Evolutionary conservation across 257 asterid species (phyloP).

Genomic region (Lithospermum erythrorhizon): DNA sequence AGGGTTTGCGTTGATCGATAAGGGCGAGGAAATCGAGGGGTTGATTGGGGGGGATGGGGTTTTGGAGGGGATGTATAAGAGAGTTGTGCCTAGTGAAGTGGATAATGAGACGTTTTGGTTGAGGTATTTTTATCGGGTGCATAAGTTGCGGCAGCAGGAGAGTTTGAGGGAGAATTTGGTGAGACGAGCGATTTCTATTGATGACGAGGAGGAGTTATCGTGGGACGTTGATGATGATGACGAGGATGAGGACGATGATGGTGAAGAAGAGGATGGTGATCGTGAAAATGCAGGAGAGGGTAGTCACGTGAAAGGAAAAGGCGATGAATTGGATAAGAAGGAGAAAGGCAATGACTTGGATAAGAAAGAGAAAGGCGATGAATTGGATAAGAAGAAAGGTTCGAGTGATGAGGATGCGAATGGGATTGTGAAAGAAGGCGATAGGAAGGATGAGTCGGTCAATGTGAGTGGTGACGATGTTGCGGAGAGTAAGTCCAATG

Average conservation of each 20-base stretch:
- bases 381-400: constrained; percentile 10
- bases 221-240: constrained; percentile 87
- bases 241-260: constrained; percentile 18
- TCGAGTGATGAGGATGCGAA: constrained; percentile 12
- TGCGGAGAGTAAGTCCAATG: constrained; percentile 15
- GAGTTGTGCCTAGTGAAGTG: constrained; percentile 43
- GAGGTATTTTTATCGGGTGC: constrained; percentile 63
- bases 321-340: constrained; percentile 13
- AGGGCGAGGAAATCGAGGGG: constrained; percentile 28
- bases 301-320: constrained; percentile 15
- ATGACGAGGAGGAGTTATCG: constrained; percentile 69
- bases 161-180: constrained; percentile 67
- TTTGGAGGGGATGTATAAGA: constrained; percentile 35
- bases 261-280: constrained; percentile 4
- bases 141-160: constrained; percentile 73
- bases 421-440: constrained; percentile 13
- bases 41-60: constrained; percentile 50
- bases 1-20: constrained; percentile 37
- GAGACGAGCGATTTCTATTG: constrained; percentile 55
- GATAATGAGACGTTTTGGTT: constrained; percentile 71
- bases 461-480: constrained; percentile 8
- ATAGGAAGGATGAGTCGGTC: constrained; percentile 8
- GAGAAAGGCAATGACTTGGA: constrained; percentile 17
- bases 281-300: neutral
- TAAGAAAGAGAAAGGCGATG: constrained; percentile 18